A percentile compares a stretch with the other conserved stretches of the same genome.
These are phyloP conservation scores for Teunomyces pallodes DNA, from an alignment of 805 yeast genomes.

Conservation along the genomic window DNA sequence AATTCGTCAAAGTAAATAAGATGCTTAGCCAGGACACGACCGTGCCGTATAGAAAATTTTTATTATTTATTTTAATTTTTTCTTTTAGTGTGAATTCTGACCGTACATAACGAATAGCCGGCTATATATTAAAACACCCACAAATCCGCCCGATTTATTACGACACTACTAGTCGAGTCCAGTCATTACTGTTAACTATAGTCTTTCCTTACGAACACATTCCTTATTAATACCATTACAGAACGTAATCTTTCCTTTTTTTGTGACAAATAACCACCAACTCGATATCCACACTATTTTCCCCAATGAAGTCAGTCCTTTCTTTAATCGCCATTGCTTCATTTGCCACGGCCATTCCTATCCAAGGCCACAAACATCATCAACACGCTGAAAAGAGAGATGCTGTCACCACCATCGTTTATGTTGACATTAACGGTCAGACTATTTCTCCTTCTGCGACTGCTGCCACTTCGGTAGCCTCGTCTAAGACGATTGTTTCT, in stretches of 20 bases:
- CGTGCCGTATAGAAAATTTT: background rate
- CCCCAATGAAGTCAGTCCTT: conserved; percentile 26
- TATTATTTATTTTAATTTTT: background rate
- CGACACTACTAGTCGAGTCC: conserved; percentile 1
- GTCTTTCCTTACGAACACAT: conserved; percentile 22
- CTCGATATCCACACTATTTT: conserved; percentile 2
- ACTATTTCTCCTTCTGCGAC: conserved; percentile 10
- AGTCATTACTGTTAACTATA: conserved; percentile 17
- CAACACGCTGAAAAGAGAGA: conserved; percentile 32
- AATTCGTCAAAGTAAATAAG: background rate
- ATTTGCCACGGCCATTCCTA: conserved; percentile 32
- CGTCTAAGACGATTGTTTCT: conserved; percentile 6
- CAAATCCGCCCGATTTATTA: background rate
- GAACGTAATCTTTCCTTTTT: background rate
- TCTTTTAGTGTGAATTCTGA: background rate
- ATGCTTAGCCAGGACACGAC: background rate
- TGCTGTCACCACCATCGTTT: conserved; percentile 37
- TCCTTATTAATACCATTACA: conserved; percentile 2
- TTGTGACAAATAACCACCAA: background rate
- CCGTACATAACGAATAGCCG: background rate
- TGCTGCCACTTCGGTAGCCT: conserved; percentile 5
- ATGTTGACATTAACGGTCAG: conserved; percentile 31
- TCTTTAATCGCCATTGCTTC: conserved; percentile 26
- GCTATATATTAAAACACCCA: background rate
- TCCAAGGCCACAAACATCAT: conserved; percentile 35